Percentiles rank a stretch among this genome's conserved stretches.
These are phyloP conservation scores for Lizonia empirigonia DNA, from an alignment of 2,329 filamentous ascomycete species.

Conservation along the genomic window DNA sequence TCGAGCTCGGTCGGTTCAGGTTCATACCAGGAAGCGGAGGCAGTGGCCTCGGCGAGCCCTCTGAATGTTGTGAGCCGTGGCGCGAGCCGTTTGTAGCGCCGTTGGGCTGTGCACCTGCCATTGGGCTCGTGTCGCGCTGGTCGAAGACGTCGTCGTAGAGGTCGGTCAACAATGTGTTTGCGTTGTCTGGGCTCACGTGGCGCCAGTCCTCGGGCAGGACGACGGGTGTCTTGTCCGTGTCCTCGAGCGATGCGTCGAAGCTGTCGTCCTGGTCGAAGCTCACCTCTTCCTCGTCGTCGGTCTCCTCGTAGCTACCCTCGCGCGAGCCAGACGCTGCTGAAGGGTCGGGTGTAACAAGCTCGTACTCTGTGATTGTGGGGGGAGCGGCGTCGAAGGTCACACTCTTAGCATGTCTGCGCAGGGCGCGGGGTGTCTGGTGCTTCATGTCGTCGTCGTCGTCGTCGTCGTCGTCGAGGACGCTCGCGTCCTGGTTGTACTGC, in stretches of 20 bases:
- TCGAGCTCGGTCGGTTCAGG: slow-evolving; percentile 59
- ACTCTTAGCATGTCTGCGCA: slow-evolving; percentile 89
- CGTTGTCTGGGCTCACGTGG: slow-evolving; percentile 70
- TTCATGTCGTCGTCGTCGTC: slow-evolving; percentile 58
- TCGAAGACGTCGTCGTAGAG: slow-evolving; percentile 71
- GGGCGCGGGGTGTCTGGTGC: slow-evolving; percentile 65
- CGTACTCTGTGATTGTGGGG: slow-evolving; percentile 95
- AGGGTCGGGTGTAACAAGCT: slow-evolving; percentile 96
- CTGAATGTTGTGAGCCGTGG: slow-evolving; percentile 76
- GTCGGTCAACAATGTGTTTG: slow-evolving; percentile 60
- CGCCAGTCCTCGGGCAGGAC: slow-evolving; percentile 98
- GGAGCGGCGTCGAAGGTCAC: slow-evolving; percentile 95
- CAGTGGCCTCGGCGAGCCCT: slow-evolving; percentile 80
- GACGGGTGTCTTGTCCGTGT: slow-evolving; percentile 95
- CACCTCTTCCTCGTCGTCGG: slow-evolving; percentile 72
- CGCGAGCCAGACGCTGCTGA: slow-evolving; percentile 87
- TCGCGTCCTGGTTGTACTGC: slow-evolving; percentile 45
- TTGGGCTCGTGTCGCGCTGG: slow-evolving; percentile 67
- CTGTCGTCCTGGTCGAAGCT: slow-evolving; percentile 76
- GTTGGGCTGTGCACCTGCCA: slow-evolving; percentile 59
- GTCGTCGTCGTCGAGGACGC: slow-evolving; percentile 39
- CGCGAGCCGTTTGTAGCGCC: slow-evolving; percentile 56
- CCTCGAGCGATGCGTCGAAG: slow-evolving; percentile 93
- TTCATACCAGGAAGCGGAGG: slow-evolving; percentile 78
- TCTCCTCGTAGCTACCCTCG: slow-evolving; percentile 85